A percentile compares a stretch with the other conserved stretches of the same genome.
phyloP scores from a whole-genome alignment of 1,284 basidiomycete species.

The Neonothopanus nambi region DNA sequence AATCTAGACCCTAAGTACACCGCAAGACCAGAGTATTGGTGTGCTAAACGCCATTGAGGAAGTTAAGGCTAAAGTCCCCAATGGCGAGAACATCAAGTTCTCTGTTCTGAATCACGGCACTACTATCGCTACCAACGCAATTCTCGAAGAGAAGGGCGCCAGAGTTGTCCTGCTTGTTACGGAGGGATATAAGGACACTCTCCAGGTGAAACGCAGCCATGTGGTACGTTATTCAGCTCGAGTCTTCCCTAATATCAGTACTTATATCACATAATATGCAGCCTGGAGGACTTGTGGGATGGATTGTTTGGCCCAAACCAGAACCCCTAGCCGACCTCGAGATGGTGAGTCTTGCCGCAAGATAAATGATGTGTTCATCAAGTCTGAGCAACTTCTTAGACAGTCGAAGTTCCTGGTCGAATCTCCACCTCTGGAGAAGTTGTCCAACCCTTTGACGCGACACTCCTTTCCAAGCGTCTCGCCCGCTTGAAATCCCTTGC shows the following conservation, averaged over 20 bases:
- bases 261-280: not conserved
- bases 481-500: slow-evolving; percentile 18
- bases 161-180: slow-evolving; percentile 31
- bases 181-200: slow-evolving; percentile 32
- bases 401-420: slow-evolving; percentile 31
- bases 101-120: slow-evolving; percentile 26
- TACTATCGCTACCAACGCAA: slow-evolving; percentile 30
- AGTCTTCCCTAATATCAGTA: not conserved
- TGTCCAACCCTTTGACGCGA: slow-evolving; percentile 25
- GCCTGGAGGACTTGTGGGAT: slow-evolving; percentile 28
- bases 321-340: slow-evolving; percentile 30
- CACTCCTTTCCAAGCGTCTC: slow-evolving; percentile 20
- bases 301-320: slow-evolving; percentile 33
- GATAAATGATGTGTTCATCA: not conserved
- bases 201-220: slow-evolving; percentile 29
- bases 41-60: slow-evolving; percentile 18
- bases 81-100: slow-evolving; percentile 6
- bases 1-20: slow-evolving; percentile 23
- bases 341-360: slow-evolving; percentile 16
- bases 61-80: slow-evolving; percentile 7
- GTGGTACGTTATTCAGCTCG: slow-evolving; percentile 14
- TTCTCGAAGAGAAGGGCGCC: slow-evolving; percentile 32
- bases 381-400: slow-evolving; percentile 13
- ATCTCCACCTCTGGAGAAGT: slow-evolving; percentile 26
- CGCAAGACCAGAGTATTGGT: slow-evolving; percentile 26